Base-by-base conservation (phyloP, 202 grass and related monocot species). In the Musa balbisiana region DNA sequence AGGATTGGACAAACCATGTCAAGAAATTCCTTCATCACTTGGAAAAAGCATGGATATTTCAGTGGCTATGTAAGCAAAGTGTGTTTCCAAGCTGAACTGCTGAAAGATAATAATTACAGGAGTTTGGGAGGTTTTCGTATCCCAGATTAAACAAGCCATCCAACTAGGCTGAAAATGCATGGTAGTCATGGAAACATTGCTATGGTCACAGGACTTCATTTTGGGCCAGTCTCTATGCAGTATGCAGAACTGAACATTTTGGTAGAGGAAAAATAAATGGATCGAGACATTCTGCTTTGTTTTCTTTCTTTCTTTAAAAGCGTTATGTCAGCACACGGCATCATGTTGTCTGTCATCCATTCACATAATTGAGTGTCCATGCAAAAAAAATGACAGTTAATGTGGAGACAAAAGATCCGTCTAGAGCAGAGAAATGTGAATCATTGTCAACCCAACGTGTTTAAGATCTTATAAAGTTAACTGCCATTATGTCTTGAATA, bases 31-130 rank as follows among this genome's bases (percentile, higher is more conserved):
- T 64, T 14, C 60, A 11, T 52, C 58, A 51, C 1, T 26, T 22
- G 49, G n/a, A 52, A 66, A 53, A 52, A 53, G 6, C 21, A 20
- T 52, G 43, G 75, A 24, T 65, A 76, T 65, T 64, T 52, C 74
- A 52, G n/a, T 76, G 43, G 74, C 20, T 24, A 19, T 52, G 3
- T 76, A 65, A 73, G 15, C 43, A 10, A 69, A 69, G 26, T 29
- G 6, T 49, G 16, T 49, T 49, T 49, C 1, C 12, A 69, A 16
- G 15, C 67, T 70, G 8, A 70, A 70, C n/a, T 51, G 17, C 20
- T 51, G 67, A 11, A 20, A 10, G 67, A 50, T 70, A 49, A 52
- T 70, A 13, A 51, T 2, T 20, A 51, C 67, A 51, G 33, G 17
- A 49, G 11, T 65, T 3, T 3, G 14, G 65, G 16, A 60, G 56